Evolutionary conservation across 768 basidiomycete genomes (phyloP), one percentile per base, ranked within the genome.

Genomic region (Rhodocollybia butyracea): DNA sequence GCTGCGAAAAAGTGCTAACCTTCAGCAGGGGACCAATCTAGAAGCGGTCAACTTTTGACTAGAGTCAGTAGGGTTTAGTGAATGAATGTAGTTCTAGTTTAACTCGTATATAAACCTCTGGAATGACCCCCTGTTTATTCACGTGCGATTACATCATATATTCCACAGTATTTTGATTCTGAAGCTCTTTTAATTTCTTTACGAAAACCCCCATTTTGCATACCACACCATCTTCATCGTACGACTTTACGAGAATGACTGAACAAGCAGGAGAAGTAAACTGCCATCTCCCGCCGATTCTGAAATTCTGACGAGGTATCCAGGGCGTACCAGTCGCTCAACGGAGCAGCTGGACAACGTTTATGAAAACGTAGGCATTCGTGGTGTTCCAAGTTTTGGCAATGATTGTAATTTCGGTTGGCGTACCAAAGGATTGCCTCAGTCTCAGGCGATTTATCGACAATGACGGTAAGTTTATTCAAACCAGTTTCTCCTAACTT

Each of bases 391-490:
- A 41, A 32, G 36, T 54, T 54, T 46, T 40, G 17, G 30, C n/a
- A 39, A 53, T 10, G 43, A n/a, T 27, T 24, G 57, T 52, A 58
- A 27, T 30, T 27, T 51, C 48, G 51, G 51, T 36, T 24, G 17
- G 40, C 19, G 41, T 38, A 42, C 39, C 32, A 29, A 63, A 91
- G 90, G 58, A 86, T 96, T 63, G 87, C 92, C 30, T 86, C 87
- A 31, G 83, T 95, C 65, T 90, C 91, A 2, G 93, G 93, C 53
- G 94, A 95, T 73, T 78, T 94, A 41, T 94, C 88, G 1, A 83
- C 85, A 2, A 72, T 93, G 68, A 91, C 91, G 1, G 90, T 91
- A 0, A 38, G 48, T 38, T 17, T 19, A 22, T 34, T 38, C 45
- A 22, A 36, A 24, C 32, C 5, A 8, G 17, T 26, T 26, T 11